phyloP scores from a whole-genome alignment of 805 yeast genomes.

The Geotrichum ghanense region DNA sequence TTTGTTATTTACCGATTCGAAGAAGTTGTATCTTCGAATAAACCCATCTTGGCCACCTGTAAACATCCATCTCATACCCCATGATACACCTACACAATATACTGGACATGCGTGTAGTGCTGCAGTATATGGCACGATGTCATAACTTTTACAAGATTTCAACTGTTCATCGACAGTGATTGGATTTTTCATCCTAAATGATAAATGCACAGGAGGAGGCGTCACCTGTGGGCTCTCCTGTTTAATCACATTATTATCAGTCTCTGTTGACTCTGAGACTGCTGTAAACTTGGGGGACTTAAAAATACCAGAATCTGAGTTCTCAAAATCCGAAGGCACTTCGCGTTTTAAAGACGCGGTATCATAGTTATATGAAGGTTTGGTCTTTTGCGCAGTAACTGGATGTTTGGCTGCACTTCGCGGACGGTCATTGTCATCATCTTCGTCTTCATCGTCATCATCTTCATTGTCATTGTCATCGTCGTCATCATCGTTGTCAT shows the following conservation, averaged over 20 bases:
- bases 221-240: slow-evolving; percentile 7
- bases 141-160: slow-evolving; percentile 43
- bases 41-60: slow-evolving; percentile 96
- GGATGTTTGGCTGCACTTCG: slow-evolving; percentile 7
- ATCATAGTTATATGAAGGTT: slow-evolving; percentile 15
- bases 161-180: slow-evolving; percentile 33
- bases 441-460: slow-evolving; percentile 9
- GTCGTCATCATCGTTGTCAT: slow-evolving; percentile 17
- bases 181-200: slow-evolving; percentile 13
- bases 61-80: slow-evolving; percentile 75
- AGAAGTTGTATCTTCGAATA: slow-evolving; percentile 79
- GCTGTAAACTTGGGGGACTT: background rate
- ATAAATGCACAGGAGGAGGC: slow-evolving; percentile 4
- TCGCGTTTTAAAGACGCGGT: slow-evolving; percentile 14
- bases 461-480: slow-evolving; percentile 14
- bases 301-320: background rate
- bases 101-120: slow-evolving; percentile 73
- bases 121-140: slow-evolving; percentile 76
- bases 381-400: slow-evolving; percentile 6
- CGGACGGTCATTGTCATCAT: slow-evolving; percentile 10
- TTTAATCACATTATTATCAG: slow-evolving; percentile 4
- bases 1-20: slow-evolving; percentile 76
- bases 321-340: slow-evolving; percentile 1
- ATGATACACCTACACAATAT: slow-evolving; percentile 64
- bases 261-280: slow-evolving; percentile 12